Conservation (phyloP, 169 alveolate species). For the Sarcocystis neurona region DNA sequence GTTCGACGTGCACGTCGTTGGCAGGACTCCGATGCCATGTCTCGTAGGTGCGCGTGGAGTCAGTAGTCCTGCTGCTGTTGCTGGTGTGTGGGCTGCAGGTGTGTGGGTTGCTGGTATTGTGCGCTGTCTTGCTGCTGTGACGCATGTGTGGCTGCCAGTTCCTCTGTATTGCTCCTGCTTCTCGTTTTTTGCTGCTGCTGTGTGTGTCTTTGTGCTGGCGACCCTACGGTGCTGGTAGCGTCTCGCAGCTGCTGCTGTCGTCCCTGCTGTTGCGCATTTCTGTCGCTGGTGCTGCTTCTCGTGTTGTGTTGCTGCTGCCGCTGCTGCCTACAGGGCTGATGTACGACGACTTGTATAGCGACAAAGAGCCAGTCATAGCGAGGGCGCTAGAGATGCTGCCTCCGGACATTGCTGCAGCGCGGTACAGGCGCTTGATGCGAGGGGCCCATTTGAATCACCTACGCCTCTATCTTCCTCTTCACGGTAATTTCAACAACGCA, state of each 20-base stretch:
- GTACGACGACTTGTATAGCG: conserved; percentile 82
- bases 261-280: background rate
- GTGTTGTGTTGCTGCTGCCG: background rate
- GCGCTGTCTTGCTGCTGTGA: no score
- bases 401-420: conserved; percentile 75
- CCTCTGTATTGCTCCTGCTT: background rate
- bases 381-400: conserved; percentile 82
- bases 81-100: no score
- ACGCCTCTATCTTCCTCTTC: conserved; percentile 61
- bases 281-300: background rate
- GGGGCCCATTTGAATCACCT: conserved; percentile 77
- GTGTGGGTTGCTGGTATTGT: no score
- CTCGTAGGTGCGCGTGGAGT: no score
- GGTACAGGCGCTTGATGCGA: conserved; percentile 82
- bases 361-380: conserved; percentile 83
- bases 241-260: background rate
- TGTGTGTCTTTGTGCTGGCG: background rate
- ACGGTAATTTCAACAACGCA: no score
- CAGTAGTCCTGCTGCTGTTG: no score
- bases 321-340: conserved; percentile 72
- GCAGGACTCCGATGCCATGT: no score
- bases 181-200: background rate
- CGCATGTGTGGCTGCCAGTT: no score
- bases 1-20: no score
- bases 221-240: conserved; percentile 27